A percentile compares a stretch with the other conserved stretches of the same genome.
phyloP scores from a whole-genome alignment of 2,329 filamentous ascomycete genomes.

The Paraphaeosphaeria sporulosa region DNA sequence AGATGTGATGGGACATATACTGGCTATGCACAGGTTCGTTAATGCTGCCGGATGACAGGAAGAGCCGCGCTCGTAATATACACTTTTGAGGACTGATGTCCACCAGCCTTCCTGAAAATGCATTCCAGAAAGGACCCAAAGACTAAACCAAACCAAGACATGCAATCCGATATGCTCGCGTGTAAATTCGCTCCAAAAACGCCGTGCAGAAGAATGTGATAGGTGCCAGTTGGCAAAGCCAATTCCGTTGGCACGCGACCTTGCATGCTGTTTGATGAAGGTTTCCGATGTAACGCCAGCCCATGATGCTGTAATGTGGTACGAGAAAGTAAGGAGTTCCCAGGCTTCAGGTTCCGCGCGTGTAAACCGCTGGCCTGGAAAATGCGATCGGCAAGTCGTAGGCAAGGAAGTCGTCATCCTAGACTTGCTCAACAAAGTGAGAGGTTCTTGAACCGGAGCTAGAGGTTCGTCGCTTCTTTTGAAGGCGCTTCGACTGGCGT shows the following conservation, averaged over 20 bases:
- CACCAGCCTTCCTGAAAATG: slow-evolving; percentile 10
- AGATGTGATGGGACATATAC: slow-evolving; percentile 10
- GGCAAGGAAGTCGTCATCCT: slow-evolving; percentile 25
- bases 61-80: slow-evolving; percentile 2
- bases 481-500: slow-evolving; percentile 50
- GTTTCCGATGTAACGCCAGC: slow-evolving; percentile 22
- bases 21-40: slow-evolving; percentile 9
- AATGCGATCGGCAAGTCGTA: slow-evolving; percentile 18
- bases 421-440: slow-evolving; percentile 49
- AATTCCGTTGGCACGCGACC: slow-evolving; percentile 15
- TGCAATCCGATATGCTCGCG: slow-evolving; percentile 25
- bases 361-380: slow-evolving; percentile 25
- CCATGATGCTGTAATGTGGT: slow-evolving; percentile 26
- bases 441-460: slow-evolving; percentile 37
- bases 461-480: slow-evolving; percentile 52
- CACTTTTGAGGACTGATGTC: slow-evolving; percentile 8
- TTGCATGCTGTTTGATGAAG: slow-evolving; percentile 11
- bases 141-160: slow-evolving; percentile 25
- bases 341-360: slow-evolving; percentile 27
- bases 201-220: slow-evolving; percentile 26
- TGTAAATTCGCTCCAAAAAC: slow-evolving; percentile 34
- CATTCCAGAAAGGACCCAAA: slow-evolving; percentile 15
- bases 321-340: slow-evolving; percentile 30
- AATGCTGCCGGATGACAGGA: background rate
- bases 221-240: slow-evolving; percentile 22